A percentile compares a stretch with the other conserved stretches of the same genome.
phyloP scores from a whole-genome alignment of 371 early-diverging fungal genomes.

The Zancudomyces culisetae region DNA sequence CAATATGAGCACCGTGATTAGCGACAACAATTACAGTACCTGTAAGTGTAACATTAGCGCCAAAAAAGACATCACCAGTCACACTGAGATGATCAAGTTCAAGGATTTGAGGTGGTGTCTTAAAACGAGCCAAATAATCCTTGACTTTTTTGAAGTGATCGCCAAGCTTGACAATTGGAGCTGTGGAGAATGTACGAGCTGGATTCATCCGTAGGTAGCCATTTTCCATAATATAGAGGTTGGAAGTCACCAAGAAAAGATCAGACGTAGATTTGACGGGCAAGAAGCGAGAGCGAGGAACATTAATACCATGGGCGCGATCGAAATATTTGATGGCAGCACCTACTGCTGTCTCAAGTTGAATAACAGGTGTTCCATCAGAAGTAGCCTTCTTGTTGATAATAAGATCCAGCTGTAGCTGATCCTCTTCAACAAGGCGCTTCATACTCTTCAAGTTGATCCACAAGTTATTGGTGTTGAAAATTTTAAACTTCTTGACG shows the following conservation, averaged over 20 bases:
- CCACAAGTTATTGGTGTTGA: constrained; percentile 99
- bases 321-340: constrained; percentile 98
- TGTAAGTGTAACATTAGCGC: constrained; percentile 76
- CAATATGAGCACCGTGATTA: constrained; percentile 85
- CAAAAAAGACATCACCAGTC: constrained; percentile 95
- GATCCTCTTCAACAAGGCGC: constrained; percentile 64
- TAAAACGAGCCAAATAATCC: constrained; percentile 63
- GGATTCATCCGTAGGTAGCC: constrained; percentile 86
- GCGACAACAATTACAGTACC: constrained; percentile 99
- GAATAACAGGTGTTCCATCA: constrained; percentile 87
- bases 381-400: constrained; percentile 87
- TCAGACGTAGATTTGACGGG: constrained; percentile 99
- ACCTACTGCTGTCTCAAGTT: constrained; percentile 99
- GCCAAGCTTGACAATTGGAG: constrained; percentile 92
- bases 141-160: constrained; percentile 95
- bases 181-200: constrained; percentile 77
- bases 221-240: constrained; percentile 82
- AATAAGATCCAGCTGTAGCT: constrained; percentile 90
- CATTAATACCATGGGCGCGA: constrained; percentile 93
- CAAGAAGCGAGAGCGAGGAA: constrained; percentile 94
- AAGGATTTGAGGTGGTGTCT: constrained; percentile 85
- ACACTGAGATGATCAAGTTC: constrained; percentile 97
- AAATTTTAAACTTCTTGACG: constrained; percentile 99
- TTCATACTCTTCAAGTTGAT: constrained; percentile 90
- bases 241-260: constrained; percentile 91